These are phyloP conservation scores for Dactylonectria estremocensis DNA, from an alignment of 2,329 filamentous ascomycete species.

Conservation along the genomic window DNA sequence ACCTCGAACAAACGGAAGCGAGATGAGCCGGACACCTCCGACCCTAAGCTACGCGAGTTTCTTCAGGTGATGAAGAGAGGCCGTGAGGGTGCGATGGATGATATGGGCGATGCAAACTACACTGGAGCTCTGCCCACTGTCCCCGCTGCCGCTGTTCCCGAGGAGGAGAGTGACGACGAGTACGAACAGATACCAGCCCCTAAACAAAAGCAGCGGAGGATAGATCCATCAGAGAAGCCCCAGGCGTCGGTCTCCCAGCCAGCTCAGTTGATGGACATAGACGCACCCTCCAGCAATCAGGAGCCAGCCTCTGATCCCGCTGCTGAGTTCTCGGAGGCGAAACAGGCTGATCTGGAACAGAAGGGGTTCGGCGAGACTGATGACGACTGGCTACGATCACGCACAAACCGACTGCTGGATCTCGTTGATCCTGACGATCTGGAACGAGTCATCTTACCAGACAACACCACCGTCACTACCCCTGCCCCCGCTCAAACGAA, in stretches of 20 bases:
- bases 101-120: constrained; percentile 46
- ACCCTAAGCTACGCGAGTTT: constrained; percentile 90
- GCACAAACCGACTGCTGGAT: constrained; percentile 89
- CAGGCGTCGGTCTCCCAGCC: constrained; percentile 37
- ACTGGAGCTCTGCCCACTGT: constrained; percentile 40
- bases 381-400: constrained; percentile 91
- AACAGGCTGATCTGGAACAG: constrained; percentile 41
- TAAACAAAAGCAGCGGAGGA: constrained; percentile 61
- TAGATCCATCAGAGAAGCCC: constrained; percentile 47
- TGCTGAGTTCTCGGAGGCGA: constrained; percentile 43
- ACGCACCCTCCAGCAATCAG: constrained; percentile 28
- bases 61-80: constrained; percentile 83
- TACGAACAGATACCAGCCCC: constrained; percentile 78
- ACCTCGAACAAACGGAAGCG: constrained; percentile 79
- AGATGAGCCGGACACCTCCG: constrained; percentile 70
- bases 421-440: constrained; percentile 82
- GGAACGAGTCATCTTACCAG: constrained; percentile 42
- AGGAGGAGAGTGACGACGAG: constrained; percentile 79
- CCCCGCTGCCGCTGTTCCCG: constrained; percentile 58
- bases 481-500: constrained; percentile 33
- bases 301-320: constrained; percentile 35
- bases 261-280: constrained; percentile 39
- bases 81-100: constrained; percentile 53
- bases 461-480: constrained; percentile 27
- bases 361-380: constrained; percentile 72